phyloP scores from a whole-genome alignment of 2,329 filamentous ascomycete species.

The Tolypocladium sp. region DNA sequence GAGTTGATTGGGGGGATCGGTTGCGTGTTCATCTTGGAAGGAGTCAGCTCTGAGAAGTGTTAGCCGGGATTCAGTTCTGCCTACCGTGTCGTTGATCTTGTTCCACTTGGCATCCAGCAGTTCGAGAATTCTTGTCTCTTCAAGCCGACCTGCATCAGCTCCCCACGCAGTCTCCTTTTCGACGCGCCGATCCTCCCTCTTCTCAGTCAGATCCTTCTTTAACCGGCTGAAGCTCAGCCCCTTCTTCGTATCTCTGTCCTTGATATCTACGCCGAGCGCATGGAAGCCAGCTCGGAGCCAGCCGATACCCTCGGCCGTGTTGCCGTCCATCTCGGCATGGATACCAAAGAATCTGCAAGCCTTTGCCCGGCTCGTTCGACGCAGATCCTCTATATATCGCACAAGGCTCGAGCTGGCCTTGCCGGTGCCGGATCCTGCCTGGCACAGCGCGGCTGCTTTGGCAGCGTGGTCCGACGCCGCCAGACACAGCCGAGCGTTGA shows the following conservation, averaged over 20 bases:
- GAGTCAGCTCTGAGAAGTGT: slow-evolving; percentile 4
- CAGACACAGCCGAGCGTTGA: slow-evolving; percentile 81
- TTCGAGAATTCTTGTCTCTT: slow-evolving; percentile 78
- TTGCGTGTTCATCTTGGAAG: slow-evolving; percentile 66
- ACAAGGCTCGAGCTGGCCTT: slow-evolving; percentile 58
- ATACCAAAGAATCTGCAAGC: slow-evolving; percentile 87
- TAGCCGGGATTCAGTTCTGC: slow-evolving; percentile 10
- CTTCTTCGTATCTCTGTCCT: slow-evolving; percentile 33
- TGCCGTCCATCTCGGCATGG: slow-evolving; percentile 73
- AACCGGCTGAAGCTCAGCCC: slow-evolving; percentile 51
- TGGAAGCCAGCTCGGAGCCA: slow-evolving; percentile 74
- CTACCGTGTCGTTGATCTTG: slow-evolving; percentile 85
- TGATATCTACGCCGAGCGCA: slow-evolving; percentile 58
- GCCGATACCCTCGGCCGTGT: slow-evolving; percentile 76
- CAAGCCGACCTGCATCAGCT: slow-evolving; percentile 71
- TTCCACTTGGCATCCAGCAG: slow-evolving; percentile 85
- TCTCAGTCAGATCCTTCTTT: slow-evolving; percentile 67
- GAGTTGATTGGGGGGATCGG: slow-evolving; percentile 61
- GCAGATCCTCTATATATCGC: slow-evolving; percentile 67
- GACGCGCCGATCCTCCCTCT: slow-evolving; percentile 68
- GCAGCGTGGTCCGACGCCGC: slow-evolving; percentile 82
- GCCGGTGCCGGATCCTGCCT: slow-evolving; percentile 26
- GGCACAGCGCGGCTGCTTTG: slow-evolving; percentile 50
- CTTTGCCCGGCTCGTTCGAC: slow-evolving; percentile 67
- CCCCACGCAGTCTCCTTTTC: slow-evolving; percentile 70